Conservation (phyloP, 352 stramenopile genomes). For the Phytopythium chamaehyphon region DNA sequence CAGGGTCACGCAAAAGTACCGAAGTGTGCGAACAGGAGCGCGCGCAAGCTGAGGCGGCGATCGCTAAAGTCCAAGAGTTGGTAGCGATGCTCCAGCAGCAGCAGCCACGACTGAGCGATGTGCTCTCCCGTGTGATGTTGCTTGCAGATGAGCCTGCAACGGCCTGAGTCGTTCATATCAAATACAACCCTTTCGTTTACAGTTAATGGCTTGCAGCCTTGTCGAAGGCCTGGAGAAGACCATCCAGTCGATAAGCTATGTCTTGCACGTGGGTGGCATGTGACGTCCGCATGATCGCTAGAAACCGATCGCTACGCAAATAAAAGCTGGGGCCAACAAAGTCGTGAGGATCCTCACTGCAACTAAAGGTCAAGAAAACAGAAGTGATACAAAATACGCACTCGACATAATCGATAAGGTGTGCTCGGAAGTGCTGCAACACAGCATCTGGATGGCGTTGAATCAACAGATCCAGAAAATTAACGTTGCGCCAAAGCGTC, state of each 20-base stretch:
- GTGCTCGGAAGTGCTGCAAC: conserved; percentile 19
- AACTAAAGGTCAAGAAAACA: too few relatives aligned
- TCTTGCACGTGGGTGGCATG: conserved; percentile 24
- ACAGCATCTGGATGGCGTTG: conserved; percentile 16
- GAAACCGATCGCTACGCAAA: conserved; percentile 28
- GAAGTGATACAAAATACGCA: too few relatives aligned
- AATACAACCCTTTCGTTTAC: too few relatives aligned
- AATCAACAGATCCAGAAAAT: conserved; percentile 34
- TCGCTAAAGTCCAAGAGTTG: conserved; percentile 58
- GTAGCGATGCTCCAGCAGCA: conserved; percentile 56
- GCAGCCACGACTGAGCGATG: conserved; percentile 76
- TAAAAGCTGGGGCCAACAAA: conserved; percentile 35
- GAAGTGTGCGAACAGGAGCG: conserved; percentile 4
- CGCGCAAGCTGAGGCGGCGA: conserved; percentile 35
- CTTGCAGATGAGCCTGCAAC: conserved; percentile 63
- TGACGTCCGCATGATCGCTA: conserved; percentile 16
- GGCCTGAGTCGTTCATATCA: neutral
- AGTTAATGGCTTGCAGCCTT: conserved; percentile 6
- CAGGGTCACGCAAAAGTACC: neutral
- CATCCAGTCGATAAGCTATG: conserved; percentile 17
- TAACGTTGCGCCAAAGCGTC: conserved; percentile 43
- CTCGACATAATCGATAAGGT: conserved; percentile 46
- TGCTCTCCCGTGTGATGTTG: conserved; percentile 74
- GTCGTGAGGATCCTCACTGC: too few relatives aligned
- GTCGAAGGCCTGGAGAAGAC: conserved; percentile 26